A percentile compares a stretch with the other conserved stretches of the same genome.
These are phyloP conservation scores for Daedaleopsis sinensis DNA, from an alignment of 768 basidiomycete species.

Conservation along the genomic window DNA sequence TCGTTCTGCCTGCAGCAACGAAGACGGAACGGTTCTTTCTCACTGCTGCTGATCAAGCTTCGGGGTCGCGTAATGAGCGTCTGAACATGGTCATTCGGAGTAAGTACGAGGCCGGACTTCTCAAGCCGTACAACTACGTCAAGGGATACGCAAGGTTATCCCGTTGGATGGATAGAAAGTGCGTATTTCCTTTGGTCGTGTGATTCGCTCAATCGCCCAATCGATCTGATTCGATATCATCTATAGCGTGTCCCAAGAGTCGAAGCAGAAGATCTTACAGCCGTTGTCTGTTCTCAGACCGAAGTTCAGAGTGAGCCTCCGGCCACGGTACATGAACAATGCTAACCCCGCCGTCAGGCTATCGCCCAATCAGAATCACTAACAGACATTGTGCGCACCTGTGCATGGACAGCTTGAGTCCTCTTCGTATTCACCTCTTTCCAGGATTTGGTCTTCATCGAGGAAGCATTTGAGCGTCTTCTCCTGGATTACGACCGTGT, in stretches of 20 bases:
- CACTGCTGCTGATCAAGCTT: slow-evolving; percentile 93
- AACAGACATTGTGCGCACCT: slow-evolving; percentile 66
- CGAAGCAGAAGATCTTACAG: slow-evolving; percentile 89
- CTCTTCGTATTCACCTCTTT: not conserved
- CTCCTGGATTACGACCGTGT: slow-evolving; percentile 95
- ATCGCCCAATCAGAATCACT: slow-evolving; percentile 74
- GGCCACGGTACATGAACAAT: not conserved
- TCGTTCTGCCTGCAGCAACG: slow-evolving; percentile 69
- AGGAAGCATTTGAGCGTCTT: slow-evolving; percentile 95
- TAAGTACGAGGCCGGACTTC: slow-evolving; percentile 94
- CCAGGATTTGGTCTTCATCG: slow-evolving; percentile 94
- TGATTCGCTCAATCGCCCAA: slow-evolving; percentile 3
- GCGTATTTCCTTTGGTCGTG: slow-evolving; percentile 24
- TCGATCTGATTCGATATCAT: not conserved
- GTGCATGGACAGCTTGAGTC: not conserved
- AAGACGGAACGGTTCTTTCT: slow-evolving; percentile 89
- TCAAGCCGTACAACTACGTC: slow-evolving; percentile 96
- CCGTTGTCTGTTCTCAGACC: slow-evolving; percentile 84
- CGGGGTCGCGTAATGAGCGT: slow-evolving; percentile 88
- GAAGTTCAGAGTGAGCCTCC: slow-evolving; percentile 70
- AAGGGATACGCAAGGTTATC: slow-evolving; percentile 92
- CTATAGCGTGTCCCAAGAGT: slow-evolving; percentile 84
- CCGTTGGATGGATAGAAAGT: slow-evolving; percentile 97
- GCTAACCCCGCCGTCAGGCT: slow-evolving; percentile 45
- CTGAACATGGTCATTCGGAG: slow-evolving; percentile 90